Base-by-base conservation (phyloP, 257 asterid species). In the Solanum megistacrolobum region DNA sequence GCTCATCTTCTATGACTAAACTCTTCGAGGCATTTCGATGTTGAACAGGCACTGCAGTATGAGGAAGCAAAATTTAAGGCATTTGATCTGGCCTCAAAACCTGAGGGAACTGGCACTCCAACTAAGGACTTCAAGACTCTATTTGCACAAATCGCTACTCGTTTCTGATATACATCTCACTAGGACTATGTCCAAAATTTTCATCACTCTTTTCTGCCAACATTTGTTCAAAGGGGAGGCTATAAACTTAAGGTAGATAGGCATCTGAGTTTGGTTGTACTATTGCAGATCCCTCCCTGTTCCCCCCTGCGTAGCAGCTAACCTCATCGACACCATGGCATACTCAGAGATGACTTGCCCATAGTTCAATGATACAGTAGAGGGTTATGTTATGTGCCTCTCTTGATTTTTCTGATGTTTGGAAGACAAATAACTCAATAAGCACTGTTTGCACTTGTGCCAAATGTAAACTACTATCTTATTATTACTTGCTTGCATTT, bases 31-130 rank as follows among this genome's bases (percentile, higher is more conserved):
- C 69, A 31, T 60, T 52, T 25, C 0, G 72, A 7, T 87, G n/a
- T 36, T 11, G n/a, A 84, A 84, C 93, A 97, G 99, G 98, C 99
- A 75, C 90, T 97, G 3, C 89, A 91, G 89, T 93, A 88, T 86
- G 99, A 97, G 91, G 99, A 95, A 91, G 95, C 95, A 2, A 95
- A 94, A 88, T 92, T 91, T 52, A 97, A 97, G 89, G 98, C 98
- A 12, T 92, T 95, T 85, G 99, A 97, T 89, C 91, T 97, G 81
- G 98, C 99, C 29, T 96, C 99, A 5, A 94, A 96, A 89, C 96
- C 98, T 1, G 98, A 97, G 92, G 99, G 98, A 85, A 72, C 93
- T 8, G 96, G 98, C 87, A 88, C 94, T 4, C 98, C 98, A 1
- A 95, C 98, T 7, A 93, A 86, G 83, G 99, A 95, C 89, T 97